Evolutionary conservation across 257 asterid species (phyloP).

Genomic region (Gardenia jasminoides): DNA sequence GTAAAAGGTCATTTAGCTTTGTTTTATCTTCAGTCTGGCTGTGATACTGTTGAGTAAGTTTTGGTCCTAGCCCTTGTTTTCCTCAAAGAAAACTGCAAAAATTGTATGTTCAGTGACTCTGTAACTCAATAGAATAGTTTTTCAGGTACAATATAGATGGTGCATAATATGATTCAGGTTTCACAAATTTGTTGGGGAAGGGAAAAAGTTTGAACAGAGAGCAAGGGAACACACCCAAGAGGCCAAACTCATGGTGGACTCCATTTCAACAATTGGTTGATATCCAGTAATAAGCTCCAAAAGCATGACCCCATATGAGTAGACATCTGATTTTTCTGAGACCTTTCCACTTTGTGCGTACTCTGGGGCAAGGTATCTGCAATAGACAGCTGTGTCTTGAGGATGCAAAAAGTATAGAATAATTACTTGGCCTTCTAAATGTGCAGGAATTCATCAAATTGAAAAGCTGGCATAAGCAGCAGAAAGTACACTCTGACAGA

Average conservation of each 20-base stretch:
- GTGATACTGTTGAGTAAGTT: no score
- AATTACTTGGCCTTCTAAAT: not conserved
- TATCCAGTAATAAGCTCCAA: slow-evolving; percentile 32
- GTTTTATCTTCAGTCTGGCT: no score
- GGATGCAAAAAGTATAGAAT: no score
- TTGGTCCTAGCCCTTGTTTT: not conserved
- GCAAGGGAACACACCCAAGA: slow-evolving; percentile 17
- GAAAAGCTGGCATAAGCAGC: not conserved
- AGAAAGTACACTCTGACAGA: not conserved
- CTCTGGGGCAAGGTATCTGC: slow-evolving; percentile 32
- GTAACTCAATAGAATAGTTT: no score
- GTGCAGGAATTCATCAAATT: not conserved
- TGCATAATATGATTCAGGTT: no score
- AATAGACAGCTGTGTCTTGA: not conserved
- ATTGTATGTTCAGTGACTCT: no score
- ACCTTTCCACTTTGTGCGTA: slow-evolving; percentile 26
- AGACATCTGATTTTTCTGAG: slow-evolving; percentile 30
- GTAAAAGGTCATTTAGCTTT: no score
- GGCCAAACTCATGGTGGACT: slow-evolving; percentile 17
- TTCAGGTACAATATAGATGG: no score
- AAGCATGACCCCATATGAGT: slow-evolving; percentile 29
- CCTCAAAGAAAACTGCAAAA: not conserved
- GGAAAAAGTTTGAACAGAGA: not conserved
- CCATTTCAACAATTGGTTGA: slow-evolving; percentile 14
- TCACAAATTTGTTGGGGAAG: not conserved